Evolutionary conservation across 192 early-diverging fungal species (phyloP).

Genomic region (Coemansia javaensis): DNA sequence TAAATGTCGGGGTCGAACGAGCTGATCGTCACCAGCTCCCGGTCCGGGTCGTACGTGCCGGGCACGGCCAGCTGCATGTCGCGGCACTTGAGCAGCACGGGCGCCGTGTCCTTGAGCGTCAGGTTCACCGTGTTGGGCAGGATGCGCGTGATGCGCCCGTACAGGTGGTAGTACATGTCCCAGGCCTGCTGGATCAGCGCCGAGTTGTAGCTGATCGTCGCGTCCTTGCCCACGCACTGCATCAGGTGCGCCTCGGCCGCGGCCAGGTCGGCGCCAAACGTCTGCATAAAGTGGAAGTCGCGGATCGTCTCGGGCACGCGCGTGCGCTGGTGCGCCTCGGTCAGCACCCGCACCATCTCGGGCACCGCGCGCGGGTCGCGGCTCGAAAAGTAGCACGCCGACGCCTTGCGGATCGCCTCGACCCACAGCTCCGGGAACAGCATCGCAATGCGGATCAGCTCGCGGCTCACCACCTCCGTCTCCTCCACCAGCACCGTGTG

Average conservation of each 20-base stretch:
- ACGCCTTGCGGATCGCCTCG: slow-evolving; percentile 85
- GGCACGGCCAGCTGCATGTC: slow-evolving; percentile 89
- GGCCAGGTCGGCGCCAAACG: slow-evolving; percentile 83
- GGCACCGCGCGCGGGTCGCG: slow-evolving; percentile 76
- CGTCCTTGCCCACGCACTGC: slow-evolving; percentile 55
- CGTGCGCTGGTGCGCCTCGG: slow-evolving; percentile 77
- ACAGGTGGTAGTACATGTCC: slow-evolving; percentile 81
- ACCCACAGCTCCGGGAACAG: slow-evolving; percentile 98
- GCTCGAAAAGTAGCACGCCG: slow-evolving; percentile 70
- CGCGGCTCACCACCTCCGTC: slow-evolving; percentile 89
- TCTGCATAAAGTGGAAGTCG: slow-evolving; percentile 92
- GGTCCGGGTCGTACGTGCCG: slow-evolving; percentile 78
- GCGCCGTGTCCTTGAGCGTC: slow-evolving; percentile 82
- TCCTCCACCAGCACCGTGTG: slow-evolving; percentile 79
- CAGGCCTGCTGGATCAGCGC: slow-evolving; percentile 87
- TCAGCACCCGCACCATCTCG: slow-evolving; percentile 84
- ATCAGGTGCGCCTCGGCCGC: slow-evolving; percentile 86
- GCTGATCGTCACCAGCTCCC: slow-evolving; percentile 78
- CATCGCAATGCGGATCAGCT: slow-evolving; percentile 94
- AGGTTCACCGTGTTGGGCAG: slow-evolving; percentile 75
- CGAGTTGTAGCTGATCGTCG: slow-evolving; percentile 68
- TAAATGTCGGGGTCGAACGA: slow-evolving; percentile 79
- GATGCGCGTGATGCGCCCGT: slow-evolving; percentile 74
- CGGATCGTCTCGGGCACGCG: slow-evolving; percentile 79
- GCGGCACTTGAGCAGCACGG: slow-evolving; percentile 74